Evolutionary conservation across 352 stramenopile genomes (phyloP), one percentile per base, ranked within the genome.

Genomic region (Globisporangium cylindrosporum): DNA sequence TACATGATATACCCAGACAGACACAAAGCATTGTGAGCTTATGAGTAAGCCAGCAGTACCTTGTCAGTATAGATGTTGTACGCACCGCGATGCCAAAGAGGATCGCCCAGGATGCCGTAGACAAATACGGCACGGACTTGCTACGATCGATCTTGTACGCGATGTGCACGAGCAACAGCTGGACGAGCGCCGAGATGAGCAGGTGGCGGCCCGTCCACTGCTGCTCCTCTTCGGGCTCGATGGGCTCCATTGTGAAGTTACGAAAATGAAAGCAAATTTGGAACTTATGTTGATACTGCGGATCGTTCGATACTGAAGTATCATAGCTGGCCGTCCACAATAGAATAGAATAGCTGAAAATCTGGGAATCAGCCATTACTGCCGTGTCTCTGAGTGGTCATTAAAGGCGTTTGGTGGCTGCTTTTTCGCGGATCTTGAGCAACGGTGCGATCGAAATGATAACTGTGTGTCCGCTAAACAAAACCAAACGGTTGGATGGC

Each of bases 31-130:
- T 4, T 14, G 53, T 59, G 24, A 59, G 25, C 53, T 27, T 9
- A 38, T 38, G 10, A 29, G 2, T 29, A 29, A 29, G 25, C 25
- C 25, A 29, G 25, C 38, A 46, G 38, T 46, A 3, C 41, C 25
- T 4, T 18, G n/a, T 15, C 25, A 59, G 14, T n/a, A 25, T 9
- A 25, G 24, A 34, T 7, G n/a, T 12, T 10, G 2, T 38, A 27
- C 73, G 43, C 65, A 87, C 81, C 32, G 72, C 53, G 10, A 88
- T 69, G 20, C 81, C 81, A 38, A 88, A 74, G 25, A 85, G 46
- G 54, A 88, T 88, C 51, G 81, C 81, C 73, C 79, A 90, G 0
- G 79, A 67, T 0, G 81, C 80, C 14, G 79, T 76, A n/a, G 81
- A 82, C 4, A 90, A 32, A 22, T 78, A 70, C 60, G 78, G 79